Evolutionary conservation across 768 basidiomycete species (phyloP).

Genomic region (Termitomyces sp.): DNA sequence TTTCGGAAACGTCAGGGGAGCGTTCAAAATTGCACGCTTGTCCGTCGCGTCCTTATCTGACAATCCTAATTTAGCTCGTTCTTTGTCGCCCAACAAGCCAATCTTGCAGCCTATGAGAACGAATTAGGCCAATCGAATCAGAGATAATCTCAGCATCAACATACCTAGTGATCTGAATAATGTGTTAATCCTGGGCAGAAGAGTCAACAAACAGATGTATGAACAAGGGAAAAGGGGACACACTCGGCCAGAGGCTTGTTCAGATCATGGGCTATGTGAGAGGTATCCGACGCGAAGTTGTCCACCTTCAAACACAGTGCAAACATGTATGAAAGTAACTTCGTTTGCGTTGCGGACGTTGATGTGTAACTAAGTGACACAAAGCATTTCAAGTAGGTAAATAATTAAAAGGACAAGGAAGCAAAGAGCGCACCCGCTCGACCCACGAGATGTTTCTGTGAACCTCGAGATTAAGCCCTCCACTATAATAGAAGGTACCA

Average conservation of each 20-base stretch:
- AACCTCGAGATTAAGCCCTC: slow-evolving; percentile 79
- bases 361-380: slow-evolving; percentile 37
- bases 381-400: slow-evolving; percentile 3
- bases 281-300: slow-evolving; percentile 68
- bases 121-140: slow-evolving; percentile 7
- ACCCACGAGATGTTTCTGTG: slow-evolving; percentile 70
- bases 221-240: slow-evolving; percentile 23
- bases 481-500: slow-evolving; percentile 60
- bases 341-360: slow-evolving; percentile 70
- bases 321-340: slow-evolving; percentile 75
- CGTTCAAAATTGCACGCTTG: slow-evolving; percentile 70
- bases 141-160: slow-evolving; percentile 13
- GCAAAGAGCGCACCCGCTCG: slow-evolving; percentile 44
- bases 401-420: not conserved
- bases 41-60: slow-evolving; percentile 57
- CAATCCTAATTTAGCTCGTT: slow-evolving; percentile 69
- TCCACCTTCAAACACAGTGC: slow-evolving; percentile 80
- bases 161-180: slow-evolving; percentile 75
- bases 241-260: slow-evolving; percentile 64
- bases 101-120: slow-evolving; percentile 65
- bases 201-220: slow-evolving; percentile 3
- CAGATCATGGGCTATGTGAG: slow-evolving; percentile 70
- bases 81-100: slow-evolving; percentile 49
- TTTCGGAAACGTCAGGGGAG: slow-evolving; percentile 84
- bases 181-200: slow-evolving; percentile 42